Conservation (phyloP, 192 early-diverging fungal genomes). For the Chytriomyces hyalinus region DNA sequence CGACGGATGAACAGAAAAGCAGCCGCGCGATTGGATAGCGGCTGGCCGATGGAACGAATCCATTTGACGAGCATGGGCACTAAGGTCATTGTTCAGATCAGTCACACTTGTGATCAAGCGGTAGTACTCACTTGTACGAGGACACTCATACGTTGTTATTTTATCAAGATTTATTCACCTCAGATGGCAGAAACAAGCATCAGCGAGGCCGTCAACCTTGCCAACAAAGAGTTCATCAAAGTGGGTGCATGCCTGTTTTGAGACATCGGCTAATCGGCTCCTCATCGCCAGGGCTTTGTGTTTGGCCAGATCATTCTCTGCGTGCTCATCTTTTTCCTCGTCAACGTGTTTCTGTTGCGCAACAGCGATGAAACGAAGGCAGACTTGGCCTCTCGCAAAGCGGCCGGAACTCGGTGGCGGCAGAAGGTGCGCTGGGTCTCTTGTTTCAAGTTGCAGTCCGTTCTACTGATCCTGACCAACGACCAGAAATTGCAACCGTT, state of each 20-base stretch:
- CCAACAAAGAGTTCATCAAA: conserved; percentile 56
- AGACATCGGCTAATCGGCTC: neutral
- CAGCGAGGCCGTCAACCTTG: conserved; percentile 45
- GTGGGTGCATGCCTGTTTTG: neutral
- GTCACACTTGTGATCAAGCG: no score
- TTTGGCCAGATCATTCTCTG: conserved; percentile 55
- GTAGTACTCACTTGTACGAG: no score
- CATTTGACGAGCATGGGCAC: neutral
- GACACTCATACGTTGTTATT: no score
- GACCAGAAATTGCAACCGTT: conserved; percentile 20
- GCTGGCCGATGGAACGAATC: neutral
- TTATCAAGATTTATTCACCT: no score
- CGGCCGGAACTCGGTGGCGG: conserved; percentile 30
- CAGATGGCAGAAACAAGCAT: neutral
- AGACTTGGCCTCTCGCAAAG: conserved; percentile 39
- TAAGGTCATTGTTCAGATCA: no score
- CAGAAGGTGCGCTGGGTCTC: conserved; percentile 34
- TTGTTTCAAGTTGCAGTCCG: neutral
- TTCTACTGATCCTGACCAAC: conserved; percentile 4
- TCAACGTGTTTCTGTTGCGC: conserved; percentile 62
- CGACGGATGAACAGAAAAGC: conserved; percentile 79
- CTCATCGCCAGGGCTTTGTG: conserved; percentile 46
- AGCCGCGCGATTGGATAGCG: conserved; percentile 50
- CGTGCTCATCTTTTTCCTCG: conserved; percentile 57
- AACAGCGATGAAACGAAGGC: conserved; percentile 51